Conservation (phyloP, 2,329 filamentous ascomycete genomes). For the Leptographium lundbergii region DNA sequence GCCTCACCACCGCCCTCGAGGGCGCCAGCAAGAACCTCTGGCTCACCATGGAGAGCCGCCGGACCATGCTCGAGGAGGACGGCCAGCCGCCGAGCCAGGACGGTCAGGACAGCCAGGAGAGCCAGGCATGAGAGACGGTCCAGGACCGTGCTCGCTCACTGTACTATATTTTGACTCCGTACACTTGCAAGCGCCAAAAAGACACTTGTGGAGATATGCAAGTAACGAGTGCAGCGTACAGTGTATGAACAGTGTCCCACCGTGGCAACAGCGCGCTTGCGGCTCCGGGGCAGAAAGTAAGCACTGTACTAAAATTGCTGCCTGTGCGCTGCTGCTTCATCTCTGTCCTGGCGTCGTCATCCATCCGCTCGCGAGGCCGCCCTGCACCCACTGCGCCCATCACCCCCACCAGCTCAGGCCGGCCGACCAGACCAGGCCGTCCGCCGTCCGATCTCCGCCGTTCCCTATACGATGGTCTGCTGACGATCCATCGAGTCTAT, state of each 20-base stretch:
- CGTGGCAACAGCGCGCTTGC: neutral
- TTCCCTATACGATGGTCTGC: neutral
- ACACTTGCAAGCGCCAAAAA: no score
- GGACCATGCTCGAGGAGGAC: conserved; percentile 62
- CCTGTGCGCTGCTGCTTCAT: neutral
- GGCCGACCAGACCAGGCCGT: neutral
- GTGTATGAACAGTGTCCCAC: neutral
- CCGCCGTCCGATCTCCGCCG: neutral
- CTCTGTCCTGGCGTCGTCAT: neutral
- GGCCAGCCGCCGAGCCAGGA: no score
- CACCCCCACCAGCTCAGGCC: neutral
- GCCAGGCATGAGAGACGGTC: conserved; percentile 7
- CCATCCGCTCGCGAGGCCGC: neutral
- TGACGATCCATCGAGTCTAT: no score
- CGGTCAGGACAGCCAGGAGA: conserved; percentile 37
- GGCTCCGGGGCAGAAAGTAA: no score
- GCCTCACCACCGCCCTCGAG: conserved; percentile 67
- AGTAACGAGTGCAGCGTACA: neutral
- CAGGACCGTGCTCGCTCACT: neutral
- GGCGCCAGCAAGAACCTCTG: conserved; percentile 71
- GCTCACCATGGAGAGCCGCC: conserved; percentile 74
- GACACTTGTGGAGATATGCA: neutral
- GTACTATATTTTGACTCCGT: neutral
- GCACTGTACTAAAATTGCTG: neutral
- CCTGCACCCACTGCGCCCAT: neutral